Conservation (phyloP, 768 basidiomycete genomes). For the Royoungia palumana region DNA sequence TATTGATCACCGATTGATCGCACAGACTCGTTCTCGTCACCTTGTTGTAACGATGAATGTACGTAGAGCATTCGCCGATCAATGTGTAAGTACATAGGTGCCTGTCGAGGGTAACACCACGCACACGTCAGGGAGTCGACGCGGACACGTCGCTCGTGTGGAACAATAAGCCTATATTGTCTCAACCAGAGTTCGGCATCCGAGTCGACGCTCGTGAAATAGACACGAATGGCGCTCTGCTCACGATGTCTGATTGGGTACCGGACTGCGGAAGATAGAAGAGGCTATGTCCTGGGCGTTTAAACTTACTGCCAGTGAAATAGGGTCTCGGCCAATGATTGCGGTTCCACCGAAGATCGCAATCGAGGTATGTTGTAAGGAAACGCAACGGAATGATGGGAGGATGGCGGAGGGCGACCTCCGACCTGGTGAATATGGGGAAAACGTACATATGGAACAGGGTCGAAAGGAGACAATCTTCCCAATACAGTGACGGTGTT, state of each 20-base stretch:
- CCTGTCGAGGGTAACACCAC: too few species aligned
- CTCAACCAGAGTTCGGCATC: too few species aligned
- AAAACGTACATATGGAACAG: neutral
- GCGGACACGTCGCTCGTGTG: too few species aligned
- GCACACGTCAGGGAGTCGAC: too few species aligned
- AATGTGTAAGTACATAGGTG: too few species aligned
- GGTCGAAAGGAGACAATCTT: slow-evolving; percentile 2
- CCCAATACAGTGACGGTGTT: neutral
- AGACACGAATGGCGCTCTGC: neutral
- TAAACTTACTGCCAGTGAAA: slow-evolving; percentile 13
- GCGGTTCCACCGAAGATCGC: slow-evolving; percentile 7
- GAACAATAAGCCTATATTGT: too few species aligned
- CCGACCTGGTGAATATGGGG: too few species aligned
- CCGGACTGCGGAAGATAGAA: slow-evolving; percentile 1
- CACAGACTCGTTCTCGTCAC: neutral
- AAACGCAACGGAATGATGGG: neutral
- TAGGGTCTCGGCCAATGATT: slow-evolving; percentile 4
- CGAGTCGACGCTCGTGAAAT: neutral
- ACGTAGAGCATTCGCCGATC: too few species aligned
- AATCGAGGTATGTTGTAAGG: too few species aligned
- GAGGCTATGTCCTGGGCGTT: slow-evolving; percentile 4
- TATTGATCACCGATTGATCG: slow-evolving; percentile 15
- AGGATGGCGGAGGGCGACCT: neutral
- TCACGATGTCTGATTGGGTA: neutral
- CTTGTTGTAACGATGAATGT: too few species aligned